These are phyloP conservation scores for Teratosphaeria pseudoeucalypti DNA, from an alignment of 2,329 filamentous ascomycete species.

Conservation along the genomic window DNA sequence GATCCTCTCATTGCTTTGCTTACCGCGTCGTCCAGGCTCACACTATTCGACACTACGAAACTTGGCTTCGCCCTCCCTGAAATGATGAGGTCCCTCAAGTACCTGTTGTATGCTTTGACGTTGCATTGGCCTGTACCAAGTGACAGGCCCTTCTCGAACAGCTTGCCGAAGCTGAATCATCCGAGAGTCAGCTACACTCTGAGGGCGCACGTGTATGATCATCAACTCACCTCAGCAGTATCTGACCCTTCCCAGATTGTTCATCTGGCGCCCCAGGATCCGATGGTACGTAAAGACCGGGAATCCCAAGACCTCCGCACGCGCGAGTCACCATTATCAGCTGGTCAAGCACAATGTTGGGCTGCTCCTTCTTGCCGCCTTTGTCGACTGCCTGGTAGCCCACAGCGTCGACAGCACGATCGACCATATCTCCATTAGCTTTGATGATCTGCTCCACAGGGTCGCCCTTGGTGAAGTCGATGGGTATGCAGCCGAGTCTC, in stretches of 20 bases:
- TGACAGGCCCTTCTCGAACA: conserved; percentile 57
- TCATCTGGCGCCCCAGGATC: conserved; percentile 55
- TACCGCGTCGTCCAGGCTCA: conserved; percentile 40
- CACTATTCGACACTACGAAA: conserved; percentile 57
- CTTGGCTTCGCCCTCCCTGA: conserved; percentile 54
- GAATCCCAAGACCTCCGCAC: conserved; percentile 51
- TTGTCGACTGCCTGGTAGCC: conserved; percentile 53
- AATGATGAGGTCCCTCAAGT: conserved; percentile 56
- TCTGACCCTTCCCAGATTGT: conserved; percentile 51
- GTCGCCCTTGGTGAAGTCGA: conserved; percentile 52
- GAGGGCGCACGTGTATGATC: conserved; percentile 14
- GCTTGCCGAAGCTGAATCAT: conserved; percentile 49
- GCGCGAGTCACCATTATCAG: conserved; percentile 53
- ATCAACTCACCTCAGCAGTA: conserved; percentile 28
- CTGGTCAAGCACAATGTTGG: conserved; percentile 54
- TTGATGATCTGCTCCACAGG: conserved; percentile 51
- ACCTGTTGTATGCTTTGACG: conserved; percentile 57
- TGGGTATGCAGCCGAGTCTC: conserved; percentile 51
- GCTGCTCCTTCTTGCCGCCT: conserved; percentile 48
- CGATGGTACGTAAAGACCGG: conserved; percentile 29
- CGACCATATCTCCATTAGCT: conserved; percentile 50
- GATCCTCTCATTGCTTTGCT: not conserved
- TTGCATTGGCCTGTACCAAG: conserved; percentile 57
- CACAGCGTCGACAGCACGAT: conserved; percentile 55
- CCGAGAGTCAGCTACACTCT: conserved; percentile 46